Evolutionary conservation across 1,139 yeast genomes (phyloP).

Genomic region (Saccharomycopsis phalli): DNA sequence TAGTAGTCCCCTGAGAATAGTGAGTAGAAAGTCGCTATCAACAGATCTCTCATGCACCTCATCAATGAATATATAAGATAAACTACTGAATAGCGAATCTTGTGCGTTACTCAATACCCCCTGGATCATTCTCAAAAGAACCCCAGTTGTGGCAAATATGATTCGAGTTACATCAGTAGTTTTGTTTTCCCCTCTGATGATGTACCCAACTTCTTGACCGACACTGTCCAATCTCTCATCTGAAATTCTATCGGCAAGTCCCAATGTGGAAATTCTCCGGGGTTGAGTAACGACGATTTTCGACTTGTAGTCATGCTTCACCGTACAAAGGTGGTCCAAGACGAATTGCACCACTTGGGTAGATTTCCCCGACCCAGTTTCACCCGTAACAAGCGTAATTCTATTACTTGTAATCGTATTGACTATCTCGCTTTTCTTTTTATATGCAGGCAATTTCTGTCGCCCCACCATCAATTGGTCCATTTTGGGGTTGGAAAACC

Average conservation of each 20-base stretch:
- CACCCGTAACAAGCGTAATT: constrained; percentile 82
- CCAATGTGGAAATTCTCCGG: constrained; percentile 89
- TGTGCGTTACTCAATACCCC: constrained; percentile 28
- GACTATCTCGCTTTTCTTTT: constrained; percentile 47
- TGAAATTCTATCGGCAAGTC: constrained; percentile 86
- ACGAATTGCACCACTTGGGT: constrained; percentile 89
- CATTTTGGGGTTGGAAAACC: constrained; percentile 26
- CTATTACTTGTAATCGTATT: constrained; percentile 47
- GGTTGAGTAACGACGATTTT: constrained; percentile 89
- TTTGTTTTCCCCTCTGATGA: constrained; percentile 83
- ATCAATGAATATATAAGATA: constrained; percentile 72
- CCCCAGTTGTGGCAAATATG: constrained; percentile 89
- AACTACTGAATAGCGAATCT: constrained; percentile 40
- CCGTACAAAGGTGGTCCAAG: constrained; percentile 45
- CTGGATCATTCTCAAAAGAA: constrained; percentile 77
- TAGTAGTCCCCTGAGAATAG: constrained; percentile 57
- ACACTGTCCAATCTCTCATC: constrained; percentile 63
- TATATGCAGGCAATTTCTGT: constrained; percentile 74
- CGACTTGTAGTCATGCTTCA: constrained; percentile 29
- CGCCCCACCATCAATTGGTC: constrained; percentile 38
- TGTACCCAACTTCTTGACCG: constrained; percentile 81
- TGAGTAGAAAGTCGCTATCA: constrained; percentile 79
- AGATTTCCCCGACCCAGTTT: constrained; percentile 94
- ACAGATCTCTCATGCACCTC: constrained; percentile 95
- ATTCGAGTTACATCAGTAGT: constrained; percentile 55